These are phyloP conservation scores for Penicillium sp. DNA, from an alignment of 2,329 filamentous ascomycete species.

Conservation along the genomic window DNA sequence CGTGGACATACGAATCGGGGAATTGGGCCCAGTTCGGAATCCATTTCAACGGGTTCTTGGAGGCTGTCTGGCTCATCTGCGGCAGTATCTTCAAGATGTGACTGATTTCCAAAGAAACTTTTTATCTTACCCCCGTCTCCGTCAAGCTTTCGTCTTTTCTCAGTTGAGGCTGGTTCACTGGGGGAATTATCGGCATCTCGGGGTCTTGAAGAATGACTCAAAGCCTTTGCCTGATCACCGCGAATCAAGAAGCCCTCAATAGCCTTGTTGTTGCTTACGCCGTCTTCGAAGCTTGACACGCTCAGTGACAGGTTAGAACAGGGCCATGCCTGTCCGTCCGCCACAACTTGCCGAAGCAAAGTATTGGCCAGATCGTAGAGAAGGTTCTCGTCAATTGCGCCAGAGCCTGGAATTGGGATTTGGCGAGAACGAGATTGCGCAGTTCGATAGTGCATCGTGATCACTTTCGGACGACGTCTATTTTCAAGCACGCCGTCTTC, in stretches of 20 bases:
- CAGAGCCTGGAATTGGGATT: conserved; percentile 73
- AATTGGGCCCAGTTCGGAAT: background rate
- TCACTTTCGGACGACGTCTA: conserved; percentile 78
- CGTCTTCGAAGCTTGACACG: conserved; percentile 90
- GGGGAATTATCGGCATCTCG: conserved; percentile 13
- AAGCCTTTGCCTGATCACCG: conserved; percentile 56
- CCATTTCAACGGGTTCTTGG: background rate
- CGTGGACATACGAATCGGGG: conserved; percentile 57
- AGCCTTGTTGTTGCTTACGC: conserved; percentile 76
- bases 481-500: conserved; percentile 90
- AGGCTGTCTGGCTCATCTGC: background rate
- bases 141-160: conserved; percentile 52
- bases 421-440: conserved; percentile 73
- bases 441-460: conserved; percentile 78
- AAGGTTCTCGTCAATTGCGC: conserved; percentile 66
- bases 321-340: conserved; percentile 80
- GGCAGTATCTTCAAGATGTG: background rate
- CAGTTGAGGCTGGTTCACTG: conserved; percentile 21
- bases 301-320: conserved; percentile 87
- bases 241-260: conserved; percentile 84
- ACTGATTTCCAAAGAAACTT: conserved; percentile 56
- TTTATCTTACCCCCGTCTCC: conserved; percentile 55
- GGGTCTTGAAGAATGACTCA: conserved; percentile 29
- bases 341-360: conserved; percentile 73
- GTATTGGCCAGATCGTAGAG: conserved; percentile 75